Percentiles rank a stretch among this genome's conserved stretches.
Evolutionary conservation across 148 eudicot species (phyloP).

Genomic region (Chenopodium suecicum): DNA sequence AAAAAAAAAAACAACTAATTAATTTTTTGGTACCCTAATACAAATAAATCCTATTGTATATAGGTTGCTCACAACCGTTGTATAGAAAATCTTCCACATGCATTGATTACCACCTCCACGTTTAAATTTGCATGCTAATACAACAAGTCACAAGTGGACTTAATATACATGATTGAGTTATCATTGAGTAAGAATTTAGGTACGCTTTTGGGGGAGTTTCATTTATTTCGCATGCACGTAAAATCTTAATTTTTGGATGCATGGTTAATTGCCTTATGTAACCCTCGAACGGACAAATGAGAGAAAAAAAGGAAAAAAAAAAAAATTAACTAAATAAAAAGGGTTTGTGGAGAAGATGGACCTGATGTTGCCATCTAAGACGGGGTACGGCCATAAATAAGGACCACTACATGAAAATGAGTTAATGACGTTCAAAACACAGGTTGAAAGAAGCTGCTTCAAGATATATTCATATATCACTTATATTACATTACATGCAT

Average conservation of each 20-base stretch:
- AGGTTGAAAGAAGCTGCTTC: constrained; percentile 22
- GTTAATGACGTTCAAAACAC: constrained; percentile 6
- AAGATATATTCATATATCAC: constrained; percentile 17
- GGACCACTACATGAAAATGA: constrained; percentile 22
- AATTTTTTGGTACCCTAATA: too few relatives aligned
- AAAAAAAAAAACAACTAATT: too few relatives aligned
- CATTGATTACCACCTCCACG: too few relatives aligned
- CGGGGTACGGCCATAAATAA: not conserved
- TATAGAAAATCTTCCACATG: too few relatives aligned
- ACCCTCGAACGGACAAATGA: constrained; percentile 12
- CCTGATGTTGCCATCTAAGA: constrained; percentile 18
- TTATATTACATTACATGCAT: not conserved
- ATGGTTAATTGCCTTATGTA: not conserved
- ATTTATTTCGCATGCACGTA: not conserved
- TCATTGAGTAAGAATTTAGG: not conserved
- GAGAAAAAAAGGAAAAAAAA: not conserved
- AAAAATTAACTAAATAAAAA: too few relatives aligned
- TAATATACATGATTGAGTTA: too few relatives aligned
- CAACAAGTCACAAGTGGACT: too few relatives aligned
- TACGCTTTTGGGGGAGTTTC: not conserved
- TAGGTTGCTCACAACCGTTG: too few relatives aligned
- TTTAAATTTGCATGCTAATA: too few relatives aligned
- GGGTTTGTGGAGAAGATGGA: not conserved
- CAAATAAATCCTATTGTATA: too few relatives aligned
- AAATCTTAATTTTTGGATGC: not conserved